Conservation (phyloP, 148 eudicot species). For the Silene uniflora region DNA sequence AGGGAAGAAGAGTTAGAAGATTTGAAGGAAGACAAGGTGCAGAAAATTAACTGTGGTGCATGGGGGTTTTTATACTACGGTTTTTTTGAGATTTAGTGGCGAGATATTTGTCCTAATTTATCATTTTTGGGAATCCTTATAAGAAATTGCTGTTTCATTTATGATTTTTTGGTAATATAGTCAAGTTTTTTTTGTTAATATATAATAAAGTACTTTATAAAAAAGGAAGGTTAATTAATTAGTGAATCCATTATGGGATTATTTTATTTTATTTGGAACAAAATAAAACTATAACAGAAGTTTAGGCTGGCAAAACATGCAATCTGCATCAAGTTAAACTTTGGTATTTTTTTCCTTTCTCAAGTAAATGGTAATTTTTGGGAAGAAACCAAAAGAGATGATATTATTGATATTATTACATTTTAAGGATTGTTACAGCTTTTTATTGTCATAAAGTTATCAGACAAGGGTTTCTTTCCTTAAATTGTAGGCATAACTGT, state of each 20-base stretch:
- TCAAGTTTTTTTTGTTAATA: not conserved
- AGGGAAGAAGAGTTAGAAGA: not conserved
- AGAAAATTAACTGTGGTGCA: not conserved
- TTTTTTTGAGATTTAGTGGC: not conserved
- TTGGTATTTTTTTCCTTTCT: not conserved
- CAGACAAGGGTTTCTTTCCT: not conserved
- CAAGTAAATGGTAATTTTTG: not conserved
- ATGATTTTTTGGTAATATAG: not conserved
- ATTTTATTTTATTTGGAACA: constrained; percentile 8
- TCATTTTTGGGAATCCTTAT: constrained; percentile 14
- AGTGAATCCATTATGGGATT: constrained; percentile 3
- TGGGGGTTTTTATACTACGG: constrained; percentile 11
- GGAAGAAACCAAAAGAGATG: constrained; percentile 18
- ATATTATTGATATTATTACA: constrained; percentile 6
- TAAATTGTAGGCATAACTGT: constrained; percentile 7
- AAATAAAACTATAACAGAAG: not conserved
- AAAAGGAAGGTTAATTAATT: constrained; percentile 13
- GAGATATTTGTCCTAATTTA: not conserved
- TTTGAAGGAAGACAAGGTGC: not conserved
- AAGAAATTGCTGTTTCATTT: constrained; percentile 17
- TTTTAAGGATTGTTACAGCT: constrained; percentile 10
- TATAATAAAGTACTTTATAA: not conserved
- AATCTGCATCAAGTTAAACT: not conserved
- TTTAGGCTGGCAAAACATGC: constrained; percentile 4
- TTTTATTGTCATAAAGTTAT: not conserved